Conservation (phyloP, 2,329 filamentous ascomycete species). For the Aschersonia sp. region DNA sequence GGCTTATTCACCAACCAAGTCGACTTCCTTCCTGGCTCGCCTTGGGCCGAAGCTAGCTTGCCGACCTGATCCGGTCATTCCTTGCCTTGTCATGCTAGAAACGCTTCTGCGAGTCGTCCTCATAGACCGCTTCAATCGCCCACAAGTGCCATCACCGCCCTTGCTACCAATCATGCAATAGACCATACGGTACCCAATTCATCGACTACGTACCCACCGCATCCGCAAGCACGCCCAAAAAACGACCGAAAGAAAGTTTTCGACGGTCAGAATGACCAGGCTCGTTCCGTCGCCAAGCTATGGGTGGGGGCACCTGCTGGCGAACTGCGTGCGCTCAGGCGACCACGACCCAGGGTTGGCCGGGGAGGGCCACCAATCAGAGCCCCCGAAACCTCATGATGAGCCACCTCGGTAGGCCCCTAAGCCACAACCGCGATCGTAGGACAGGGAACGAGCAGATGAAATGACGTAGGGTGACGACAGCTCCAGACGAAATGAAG, state of each 20-base stretch:
- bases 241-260: background rate
- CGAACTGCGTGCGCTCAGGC: background rate
- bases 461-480: background rate
- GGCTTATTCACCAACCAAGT: no score
- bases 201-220: background rate
- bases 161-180: no score
- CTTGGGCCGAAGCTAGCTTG: no score
- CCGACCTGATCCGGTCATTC: no score
- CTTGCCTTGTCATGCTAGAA: no score
- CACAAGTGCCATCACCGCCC: no score
- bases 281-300: background rate
- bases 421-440: background rate
- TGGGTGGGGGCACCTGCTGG: background rate
- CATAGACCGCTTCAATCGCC: no score
- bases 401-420: background rate
- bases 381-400: background rate
- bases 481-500: background rate
- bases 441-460: background rate
- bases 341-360: background rate
- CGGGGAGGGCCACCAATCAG: background rate
- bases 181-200: no score
- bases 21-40: no score
- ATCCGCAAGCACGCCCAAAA: background rate
- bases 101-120: no score
- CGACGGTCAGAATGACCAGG: background rate